Base-by-base conservation (phyloP, 1,284 basidiomycete genomes). In the Phellopilus nigrolimitatus region DNA sequence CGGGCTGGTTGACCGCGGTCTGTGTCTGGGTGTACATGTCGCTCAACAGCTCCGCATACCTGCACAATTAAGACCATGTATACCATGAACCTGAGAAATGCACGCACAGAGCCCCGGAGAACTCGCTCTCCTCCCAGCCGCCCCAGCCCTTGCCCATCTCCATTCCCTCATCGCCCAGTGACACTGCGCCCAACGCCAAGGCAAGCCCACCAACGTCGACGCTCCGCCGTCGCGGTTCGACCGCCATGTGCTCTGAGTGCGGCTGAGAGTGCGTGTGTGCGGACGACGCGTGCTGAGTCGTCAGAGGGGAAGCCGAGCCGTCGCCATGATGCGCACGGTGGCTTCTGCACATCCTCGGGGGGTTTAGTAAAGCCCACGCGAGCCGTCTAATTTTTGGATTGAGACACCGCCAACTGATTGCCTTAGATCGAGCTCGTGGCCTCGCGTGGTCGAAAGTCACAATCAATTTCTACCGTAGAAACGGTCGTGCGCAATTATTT, bases 151-250 rank as follows among this genome's bases (percentile, higher is more conserved):
- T 77, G 3, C 84, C 84, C 48, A 78, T 72, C 24, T 75, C 78
- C 47, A 70, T 58, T 27, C 55, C 51, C n/a, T 57, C 55, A 17
- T 51, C 49, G 25, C 54, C 54, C 9, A 55, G 39, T 36, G 59
- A 50, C 21, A 63, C 74, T 56, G 81, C 79, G 53, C 74, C 75
- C 36, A 89, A 77, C 1, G 90, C 89, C 39, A 91, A 79, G 51
- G 83, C 81, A 51, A 94, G 76, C 34, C 91, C 90, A 22, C 91
- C 90, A 36, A 89, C 77, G 64, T 94, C 91, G 54, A 91, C 88
- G 63, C 88, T 91, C 42, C 86, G 72, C 52, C 90, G 66, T n/a
- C 81, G 57, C 49, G 12, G 30, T 38, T 33, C 31, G 31, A n/a
- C 31, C n/a, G 31, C 10, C 31, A 33, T 33, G 6, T 33, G 31